Evolutionary conservation across 257 asterid species (phyloP).

Genomic region (Thymus quinquecostatus): DNA sequence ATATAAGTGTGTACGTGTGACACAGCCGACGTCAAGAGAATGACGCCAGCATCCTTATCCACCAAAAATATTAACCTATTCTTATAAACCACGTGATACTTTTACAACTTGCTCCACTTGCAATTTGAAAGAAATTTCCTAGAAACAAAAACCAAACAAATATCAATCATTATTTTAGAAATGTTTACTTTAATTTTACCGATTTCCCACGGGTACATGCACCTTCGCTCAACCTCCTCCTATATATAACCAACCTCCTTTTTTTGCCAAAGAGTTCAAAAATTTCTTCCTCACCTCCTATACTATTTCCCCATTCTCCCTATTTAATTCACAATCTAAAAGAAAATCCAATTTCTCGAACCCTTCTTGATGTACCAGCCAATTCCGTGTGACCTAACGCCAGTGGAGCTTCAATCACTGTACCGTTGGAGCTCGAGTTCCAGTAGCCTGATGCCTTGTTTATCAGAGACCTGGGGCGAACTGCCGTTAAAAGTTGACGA

Average conservation of each 20-base stretch:
- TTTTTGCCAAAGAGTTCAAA: conserved; percentile 30
- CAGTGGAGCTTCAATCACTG: conserved; percentile 39
- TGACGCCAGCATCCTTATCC: conserved; percentile 29
- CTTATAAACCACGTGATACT: conserved; percentile 47
- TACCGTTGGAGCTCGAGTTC: conserved; percentile 67
- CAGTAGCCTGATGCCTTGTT: conserved; percentile 60
- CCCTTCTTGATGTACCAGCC: conserved; percentile 43
- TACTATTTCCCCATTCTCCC: not conserved
- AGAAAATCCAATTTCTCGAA: not conserved
- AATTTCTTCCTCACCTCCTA: not conserved
- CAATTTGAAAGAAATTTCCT: conserved; percentile 41
- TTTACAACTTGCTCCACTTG: conserved; percentile 66
- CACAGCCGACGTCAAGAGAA: not conserved
- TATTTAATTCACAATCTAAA: too few species aligned
- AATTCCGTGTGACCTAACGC: conserved; percentile 37
- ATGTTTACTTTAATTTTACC: conserved; percentile 1
- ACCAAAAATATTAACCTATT: not conserved
- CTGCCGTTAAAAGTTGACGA: conserved; percentile 85
- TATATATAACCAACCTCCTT: conserved; percentile 36
- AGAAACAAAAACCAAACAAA: conserved; percentile 32
- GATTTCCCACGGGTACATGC: conserved; percentile 51
- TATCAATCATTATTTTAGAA: not conserved
- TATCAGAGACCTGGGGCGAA: conserved; percentile 85
- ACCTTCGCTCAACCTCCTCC: conserved; percentile 26
- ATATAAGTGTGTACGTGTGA: not conserved